Base-by-base conservation (phyloP, 2,329 filamentous ascomycete genomes). In the Talaromyces sp. region DNA sequence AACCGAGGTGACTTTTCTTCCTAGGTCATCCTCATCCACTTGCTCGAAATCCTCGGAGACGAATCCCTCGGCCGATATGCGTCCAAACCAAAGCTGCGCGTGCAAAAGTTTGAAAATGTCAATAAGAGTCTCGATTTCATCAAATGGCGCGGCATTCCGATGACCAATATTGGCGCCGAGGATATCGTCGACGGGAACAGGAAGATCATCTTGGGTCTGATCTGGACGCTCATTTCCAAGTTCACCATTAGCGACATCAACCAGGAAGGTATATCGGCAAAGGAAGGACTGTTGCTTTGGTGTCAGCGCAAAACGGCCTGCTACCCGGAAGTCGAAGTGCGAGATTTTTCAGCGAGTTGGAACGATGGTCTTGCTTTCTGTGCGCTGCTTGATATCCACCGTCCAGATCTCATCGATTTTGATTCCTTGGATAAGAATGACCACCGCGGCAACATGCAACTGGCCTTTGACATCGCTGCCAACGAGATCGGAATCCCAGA, bases 201-300 rank as follows among this genome's bases (percentile, higher is more conserved):
- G 68, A 99, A 98, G 82, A 97, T 99, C 71, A 96, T 98, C 62
- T 82, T 99, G 31, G 95, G 95, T 31, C 82, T 99, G 68, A 97
- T 99, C 77, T 99, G 95, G 95, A 99, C 93, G 6, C 82, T 99
- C 64, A 99, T 99, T 88, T 81, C 97, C 66, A 86, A 95, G 56
- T 99, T 99, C 76, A 99, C 95, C 67, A 99, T 99, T 74, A 97
- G 89, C 75, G 95, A 99, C 76, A 99, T 99, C 80, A 98, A 96
- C 74, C 89, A 93, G 75, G 95, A 97, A 81, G 95, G 95, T 66
- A 89, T 98, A 86, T 97, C 93, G 57, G 95, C 95, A 61, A 97
- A 98, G 77, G 95, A 98, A 74, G 95, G 95, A 64, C 79, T 99
- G 69, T 78, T 99, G 60, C 79, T 99, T 26, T 99, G 95, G 95